A percentile compares a stretch with the other conserved stretches of the same genome.
Evolutionary conservation across 495 filamentous ascomycete genomes (phyloP).

Genomic region (Tuber borchii): DNA sequence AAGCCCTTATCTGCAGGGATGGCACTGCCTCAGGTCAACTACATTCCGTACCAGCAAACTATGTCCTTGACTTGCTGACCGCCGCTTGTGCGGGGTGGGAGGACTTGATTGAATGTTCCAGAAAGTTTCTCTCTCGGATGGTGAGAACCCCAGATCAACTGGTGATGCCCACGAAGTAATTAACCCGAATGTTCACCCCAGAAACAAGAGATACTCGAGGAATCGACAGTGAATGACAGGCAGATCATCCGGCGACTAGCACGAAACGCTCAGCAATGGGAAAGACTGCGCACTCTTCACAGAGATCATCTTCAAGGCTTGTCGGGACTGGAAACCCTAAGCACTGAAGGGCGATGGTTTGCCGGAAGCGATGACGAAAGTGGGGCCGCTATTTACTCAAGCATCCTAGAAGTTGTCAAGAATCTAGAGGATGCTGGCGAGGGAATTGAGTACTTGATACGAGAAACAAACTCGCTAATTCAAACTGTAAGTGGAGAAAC

Average conservation of each 20-base stretch:
- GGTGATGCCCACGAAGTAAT: background rate
- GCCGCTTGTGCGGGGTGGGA: background rate
- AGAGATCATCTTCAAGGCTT: background rate
- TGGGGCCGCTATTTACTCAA: background rate
- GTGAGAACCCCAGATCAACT: background rate
- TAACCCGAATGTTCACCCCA: background rate
- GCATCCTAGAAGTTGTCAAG: background rate
- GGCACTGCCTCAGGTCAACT: background rate
- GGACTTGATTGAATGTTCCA: conserved; percentile 4
- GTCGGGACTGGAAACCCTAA: background rate
- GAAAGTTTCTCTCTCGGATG: background rate
- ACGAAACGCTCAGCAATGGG: background rate
- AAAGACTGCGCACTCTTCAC: background rate
- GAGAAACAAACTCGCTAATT: background rate
- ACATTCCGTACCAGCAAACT: background rate
- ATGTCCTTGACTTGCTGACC: background rate
- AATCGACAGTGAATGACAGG: background rate
- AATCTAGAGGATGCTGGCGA: background rate
- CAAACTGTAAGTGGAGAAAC: background rate
- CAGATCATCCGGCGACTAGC: background rate
- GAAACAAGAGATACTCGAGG: conserved; percentile 3
- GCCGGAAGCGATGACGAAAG: background rate
- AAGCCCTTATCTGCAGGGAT: background rate
- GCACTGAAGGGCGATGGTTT: background rate
- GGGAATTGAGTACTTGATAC: background rate